Percentiles rank a stretch among this genome's conserved stretches.
phyloP scores from a whole-genome alignment of 2,329 filamentous ascomycete species.

The Dothistroma septosporum region DNA sequence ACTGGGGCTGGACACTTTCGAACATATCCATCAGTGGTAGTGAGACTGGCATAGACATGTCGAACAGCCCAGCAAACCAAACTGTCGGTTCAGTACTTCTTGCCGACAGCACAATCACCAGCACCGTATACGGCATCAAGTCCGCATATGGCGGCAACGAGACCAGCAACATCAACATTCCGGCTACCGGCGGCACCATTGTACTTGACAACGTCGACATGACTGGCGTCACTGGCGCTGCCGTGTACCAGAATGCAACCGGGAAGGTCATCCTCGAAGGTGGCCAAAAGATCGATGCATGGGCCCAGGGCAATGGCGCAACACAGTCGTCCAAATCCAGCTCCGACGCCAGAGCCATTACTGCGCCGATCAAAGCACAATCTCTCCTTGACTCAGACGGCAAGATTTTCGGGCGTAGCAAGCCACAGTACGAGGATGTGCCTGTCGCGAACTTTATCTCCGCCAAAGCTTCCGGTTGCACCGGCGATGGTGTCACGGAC shows the following conservation, averaged over 20 bases:
- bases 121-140: conserved; percentile 71
- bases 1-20: conserved; percentile 50
- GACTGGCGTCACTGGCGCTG: conserved; percentile 57
- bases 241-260: conserved; percentile 55
- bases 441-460: conserved; percentile 70
- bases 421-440: conserved; percentile 78
- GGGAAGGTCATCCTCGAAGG: conserved; percentile 62
- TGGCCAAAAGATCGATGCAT: conserved; percentile 63
- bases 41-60: conserved; percentile 48
- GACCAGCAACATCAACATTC: conserved; percentile 52
- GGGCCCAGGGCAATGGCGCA: conserved; percentile 71
- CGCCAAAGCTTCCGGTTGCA: conserved; percentile 74
- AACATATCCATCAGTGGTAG: conserved; percentile 46
- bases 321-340: conserved; percentile 36
- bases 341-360: conserved; percentile 10
- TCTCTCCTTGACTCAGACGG: conserved; percentile 62
- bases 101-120: conserved; percentile 72
- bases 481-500: conserved; percentile 81
- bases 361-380: conserved; percentile 52
- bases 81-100: conserved; percentile 79
- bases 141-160: conserved; percentile 56
- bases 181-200: conserved; percentile 72
- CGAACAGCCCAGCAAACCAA: conserved; percentile 38
- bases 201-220: conserved; percentile 91
- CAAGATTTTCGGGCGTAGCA: conserved; percentile 74